These are phyloP conservation scores for Sporothrix euskadiensis DNA, from an alignment of 2,329 filamentous ascomycete genomes.

Conservation along the genomic window DNA sequence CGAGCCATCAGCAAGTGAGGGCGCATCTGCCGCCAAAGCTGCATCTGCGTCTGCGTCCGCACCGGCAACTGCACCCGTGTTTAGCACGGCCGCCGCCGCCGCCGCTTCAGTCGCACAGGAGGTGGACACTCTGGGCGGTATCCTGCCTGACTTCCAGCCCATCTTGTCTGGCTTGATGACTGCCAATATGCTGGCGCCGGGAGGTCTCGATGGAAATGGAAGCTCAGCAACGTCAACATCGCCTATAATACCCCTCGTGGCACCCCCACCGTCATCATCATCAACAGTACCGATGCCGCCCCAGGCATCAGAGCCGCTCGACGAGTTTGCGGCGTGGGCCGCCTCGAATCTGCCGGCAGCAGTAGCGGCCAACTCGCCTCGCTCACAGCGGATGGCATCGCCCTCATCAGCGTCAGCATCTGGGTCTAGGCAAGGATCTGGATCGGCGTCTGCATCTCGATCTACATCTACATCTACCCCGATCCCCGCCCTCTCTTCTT, in stretches of 20 bases:
- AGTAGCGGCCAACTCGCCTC: neutral
- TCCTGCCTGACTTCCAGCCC: conserved; percentile 10
- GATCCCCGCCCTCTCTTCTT: neutral
- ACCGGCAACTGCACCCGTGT: neutral
- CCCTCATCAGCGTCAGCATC: neutral
- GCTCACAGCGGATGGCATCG: neutral
- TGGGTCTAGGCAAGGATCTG: neutral
- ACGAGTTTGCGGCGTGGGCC: conserved; percentile 13
- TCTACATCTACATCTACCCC: neutral
- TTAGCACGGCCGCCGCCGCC: neutral
- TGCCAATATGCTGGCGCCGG: neutral
- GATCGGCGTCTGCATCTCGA: neutral
- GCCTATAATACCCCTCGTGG: neutral
- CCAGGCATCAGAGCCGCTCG: neutral
- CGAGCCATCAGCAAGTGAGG: conserved; percentile 20
- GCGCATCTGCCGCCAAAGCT: neutral
- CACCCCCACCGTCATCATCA: neutral
- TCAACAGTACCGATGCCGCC: neutral
- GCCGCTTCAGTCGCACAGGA: neutral
- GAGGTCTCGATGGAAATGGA: neutral
- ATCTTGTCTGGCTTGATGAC: neutral
- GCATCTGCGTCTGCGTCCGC: neutral
- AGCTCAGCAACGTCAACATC: neutral
- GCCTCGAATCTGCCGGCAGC: conserved; percentile 12
- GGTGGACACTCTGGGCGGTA: neutral